Evolutionary conservation across 1,284 basidiomycete species (phyloP).

Genomic region (Heterobasidion irregulare): DNA sequence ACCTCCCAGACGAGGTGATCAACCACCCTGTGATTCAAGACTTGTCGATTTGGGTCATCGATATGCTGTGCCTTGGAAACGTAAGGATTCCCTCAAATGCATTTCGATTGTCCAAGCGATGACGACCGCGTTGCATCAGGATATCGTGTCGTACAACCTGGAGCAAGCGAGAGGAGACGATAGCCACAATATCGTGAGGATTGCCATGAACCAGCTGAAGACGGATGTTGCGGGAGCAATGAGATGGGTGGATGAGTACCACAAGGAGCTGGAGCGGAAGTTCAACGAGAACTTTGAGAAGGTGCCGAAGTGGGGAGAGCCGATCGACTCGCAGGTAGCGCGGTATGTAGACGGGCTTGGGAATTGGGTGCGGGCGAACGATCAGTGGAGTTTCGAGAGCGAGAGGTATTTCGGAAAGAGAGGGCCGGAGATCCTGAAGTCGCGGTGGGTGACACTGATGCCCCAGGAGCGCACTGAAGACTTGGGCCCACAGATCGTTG

Average conservation of each 20-base stretch:
- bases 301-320: constrained; percentile 14
- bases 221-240: constrained; percentile 14
- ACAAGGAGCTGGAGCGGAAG: constrained; percentile 6
- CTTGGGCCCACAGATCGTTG: no score
- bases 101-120: neutral
- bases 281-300: constrained; percentile 10
- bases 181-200: constrained; percentile 17
- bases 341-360: constrained; percentile 18
- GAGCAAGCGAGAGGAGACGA: constrained; percentile 15
- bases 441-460: neutral
- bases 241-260: constrained; percentile 11
- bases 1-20: constrained; percentile 30
- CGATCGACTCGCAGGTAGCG: constrained; percentile 12
- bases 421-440: constrained; percentile 21
- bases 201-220: constrained; percentile 15
- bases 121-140: constrained; percentile 5
- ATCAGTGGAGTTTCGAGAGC: constrained; percentile 33
- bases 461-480: no score
- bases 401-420: constrained; percentile 31
- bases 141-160: constrained; percentile 18
- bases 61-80: constrained; percentile 20
- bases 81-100: constrained; percentile 10
- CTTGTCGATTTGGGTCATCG: constrained; percentile 15
- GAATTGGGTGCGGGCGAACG: constrained; percentile 26
- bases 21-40: constrained; percentile 17